Evolutionary conservation across 2,329 filamentous ascomycete species (phyloP).

Genomic region (Arthrobotrys sinensis): DNA sequence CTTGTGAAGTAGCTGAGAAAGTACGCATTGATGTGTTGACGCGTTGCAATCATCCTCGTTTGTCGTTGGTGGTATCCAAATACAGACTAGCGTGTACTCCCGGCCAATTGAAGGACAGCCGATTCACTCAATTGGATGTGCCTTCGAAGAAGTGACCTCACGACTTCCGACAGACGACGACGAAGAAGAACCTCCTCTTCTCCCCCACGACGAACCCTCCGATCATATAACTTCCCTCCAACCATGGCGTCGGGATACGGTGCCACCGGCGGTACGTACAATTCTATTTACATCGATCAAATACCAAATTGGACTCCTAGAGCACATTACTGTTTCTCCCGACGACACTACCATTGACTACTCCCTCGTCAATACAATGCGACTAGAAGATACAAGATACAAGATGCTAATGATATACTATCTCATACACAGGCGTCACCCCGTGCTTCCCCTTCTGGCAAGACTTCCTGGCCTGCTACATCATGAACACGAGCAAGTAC

Average conservation of each 20-base stretch:
- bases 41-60: not conserved
- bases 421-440: slow-evolving; percentile 72
- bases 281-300: not conserved
- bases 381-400: not conserved
- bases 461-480: slow-evolving; percentile 97
- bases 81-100: not conserved
- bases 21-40: slow-evolving; percentile 17
- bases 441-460: slow-evolving; percentile 99
- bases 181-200: not conserved
- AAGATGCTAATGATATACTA: not conserved
- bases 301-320: not conserved
- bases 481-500: slow-evolving; percentile 87
- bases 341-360: too few species aligned
- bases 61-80: not conserved
- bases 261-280: slow-evolving; percentile 80
- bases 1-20: too few species aligned
- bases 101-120: slow-evolving; percentile 25
- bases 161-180: slow-evolving; percentile 40
- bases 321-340: not conserved
- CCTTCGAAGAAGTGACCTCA: slow-evolving; percentile 17
- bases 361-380: too few species aligned
- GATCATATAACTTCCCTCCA: slow-evolving; percentile 28
- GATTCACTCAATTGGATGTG: slow-evolving; percentile 16
- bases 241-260: slow-evolving; percentile 87
- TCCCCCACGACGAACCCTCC: slow-evolving; percentile 57